phyloP scores from a whole-genome alignment of 1,284 basidiomycete genomes.

The Trametes hirsuta region DNA sequence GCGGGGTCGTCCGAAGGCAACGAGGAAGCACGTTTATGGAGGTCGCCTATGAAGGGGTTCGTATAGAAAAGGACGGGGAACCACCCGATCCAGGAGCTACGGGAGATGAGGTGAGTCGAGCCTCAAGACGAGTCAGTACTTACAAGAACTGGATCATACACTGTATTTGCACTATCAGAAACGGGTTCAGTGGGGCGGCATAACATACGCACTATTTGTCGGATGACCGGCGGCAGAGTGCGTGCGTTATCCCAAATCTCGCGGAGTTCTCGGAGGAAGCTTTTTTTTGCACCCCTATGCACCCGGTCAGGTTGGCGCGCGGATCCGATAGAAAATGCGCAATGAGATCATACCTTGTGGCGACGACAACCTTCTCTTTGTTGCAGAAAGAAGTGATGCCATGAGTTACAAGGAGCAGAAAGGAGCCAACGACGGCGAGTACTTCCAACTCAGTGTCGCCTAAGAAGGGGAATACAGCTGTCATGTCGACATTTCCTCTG shows the following conservation, averaged over 20 bases:
- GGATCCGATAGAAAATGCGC: background rate
- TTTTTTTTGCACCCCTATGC: conserved; percentile 39
- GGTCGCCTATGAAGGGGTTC: conserved; percentile 84
- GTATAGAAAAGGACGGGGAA: conserved; percentile 91
- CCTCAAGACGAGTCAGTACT: conserved; percentile 34
- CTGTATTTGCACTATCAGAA: conserved; percentile 39
- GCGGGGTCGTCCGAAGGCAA: conserved; percentile 37
- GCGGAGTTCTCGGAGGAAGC: conserved; percentile 54
- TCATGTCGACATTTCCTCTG: conserved; percentile 78
- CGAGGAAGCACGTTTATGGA: conserved; percentile 63
- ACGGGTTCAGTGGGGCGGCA: conserved; percentile 19
- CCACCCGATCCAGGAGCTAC: conserved; percentile 82
- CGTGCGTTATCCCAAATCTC: conserved; percentile 73
- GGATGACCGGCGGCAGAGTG: conserved; percentile 74
- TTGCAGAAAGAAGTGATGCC: conserved; percentile 65
- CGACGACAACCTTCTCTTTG: conserved; percentile 77
- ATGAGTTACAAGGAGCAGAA: conserved; percentile 58
- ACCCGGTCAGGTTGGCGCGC: background rate
- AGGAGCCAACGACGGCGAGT: conserved; percentile 58
- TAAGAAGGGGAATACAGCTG: conserved; percentile 65
- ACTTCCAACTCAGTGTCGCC: conserved; percentile 83
- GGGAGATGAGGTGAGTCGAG: background rate
- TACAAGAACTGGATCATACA: conserved; percentile 89
- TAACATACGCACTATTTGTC: conserved; percentile 67
- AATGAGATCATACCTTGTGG: conserved; percentile 41